Percentiles rank a stretch among this genome's conserved stretches.
Evolutionary conservation across 2,329 filamentous ascomycete genomes (phyloP).

Genomic region (Penicillium sp.): DNA sequence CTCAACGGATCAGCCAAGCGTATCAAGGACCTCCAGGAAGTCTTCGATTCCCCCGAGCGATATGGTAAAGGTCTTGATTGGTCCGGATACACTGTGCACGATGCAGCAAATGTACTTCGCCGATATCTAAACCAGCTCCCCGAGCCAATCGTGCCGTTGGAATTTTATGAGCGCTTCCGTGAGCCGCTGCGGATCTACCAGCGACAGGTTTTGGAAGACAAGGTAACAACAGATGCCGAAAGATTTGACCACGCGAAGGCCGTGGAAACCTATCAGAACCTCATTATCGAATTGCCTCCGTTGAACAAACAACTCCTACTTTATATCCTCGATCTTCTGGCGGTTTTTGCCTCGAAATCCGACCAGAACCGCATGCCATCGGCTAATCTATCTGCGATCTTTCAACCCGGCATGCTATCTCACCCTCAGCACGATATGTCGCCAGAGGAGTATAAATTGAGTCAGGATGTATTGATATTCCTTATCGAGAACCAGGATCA

Average conservation of each 20-base stretch:
- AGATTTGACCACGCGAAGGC: constrained; percentile 72
- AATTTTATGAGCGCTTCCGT: constrained; percentile 88
- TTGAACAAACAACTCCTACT: constrained; percentile 90
- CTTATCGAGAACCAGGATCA: constrained; percentile 98
- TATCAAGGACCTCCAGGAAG: constrained; percentile 90
- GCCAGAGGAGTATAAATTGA: constrained; percentile 87
- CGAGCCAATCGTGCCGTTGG: constrained; percentile 91
- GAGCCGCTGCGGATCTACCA: constrained; percentile 72
- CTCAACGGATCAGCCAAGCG: constrained; percentile 94
- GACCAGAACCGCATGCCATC: constrained; percentile 97
- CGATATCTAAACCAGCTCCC: constrained; percentile 95
- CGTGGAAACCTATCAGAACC: constrained; percentile 77
- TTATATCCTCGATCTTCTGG: constrained; percentile 92
- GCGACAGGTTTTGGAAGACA: constrained; percentile 67
- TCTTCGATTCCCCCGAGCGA: constrained; percentile 90
- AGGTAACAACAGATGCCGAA: constrained; percentile 67
- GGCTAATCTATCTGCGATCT: constrained; percentile 91
- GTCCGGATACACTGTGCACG: constrained; percentile 97
- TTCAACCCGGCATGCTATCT: constrained; percentile 93
- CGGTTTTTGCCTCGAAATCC: constrained; percentile 94
- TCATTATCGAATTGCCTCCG: constrained; percentile 90
- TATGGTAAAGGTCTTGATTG: constrained; percentile 97
- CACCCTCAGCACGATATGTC: constrained; percentile 95
- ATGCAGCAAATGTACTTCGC: constrained; percentile 93
- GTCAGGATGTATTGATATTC: constrained; percentile 96